Base-by-base conservation (phyloP, 2,329 filamentous ascomycete species). In the Colletotrichum lentis region DNA sequence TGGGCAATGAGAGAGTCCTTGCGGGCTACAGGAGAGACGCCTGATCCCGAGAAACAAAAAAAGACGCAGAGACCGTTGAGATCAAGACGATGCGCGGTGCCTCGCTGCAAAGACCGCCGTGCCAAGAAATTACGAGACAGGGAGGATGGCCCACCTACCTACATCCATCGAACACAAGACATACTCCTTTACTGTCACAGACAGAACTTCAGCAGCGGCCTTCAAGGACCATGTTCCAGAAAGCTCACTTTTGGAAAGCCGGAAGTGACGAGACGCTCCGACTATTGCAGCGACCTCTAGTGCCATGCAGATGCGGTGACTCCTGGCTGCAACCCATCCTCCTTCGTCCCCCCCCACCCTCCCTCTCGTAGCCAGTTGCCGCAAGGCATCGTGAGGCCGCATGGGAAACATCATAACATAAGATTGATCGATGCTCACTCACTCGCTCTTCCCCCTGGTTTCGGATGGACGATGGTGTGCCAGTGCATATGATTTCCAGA, bases 261-360 rank as follows among this genome's bases (percentile, higher is more conserved):
- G 64, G 54, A 64, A 41, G 20, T 24, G 27, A 67, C 65, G 41
- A 57, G 46, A 49, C 50, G 39, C 24, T 47, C 47, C 57, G 3
- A 37, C 12, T 16, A 14, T 39, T 31, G 47, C 39, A 54, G 62
- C 54, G 24, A 18, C 20, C 12, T 58, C 16, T 59, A 47, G 27
- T 31, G 22, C 27, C 5, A 49, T 55, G 46, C 61, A 59, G 7
- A 20, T 22, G 41, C 60, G 41, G 41, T 53, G 59, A 47, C 37
- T 46, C 27, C 18, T 10, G 31, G 10, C 20, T 22, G 22, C 1
- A n/a, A 18, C 24, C 41, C 20, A 6, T 47, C 44, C 10, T 39
- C 41, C 11, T 37, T 35, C 55, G 27, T n/a, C 57, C 18, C 44
- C 14, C 35, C 27, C 27, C n/a, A n/a, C n/a, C n/a, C n/a, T 8